These are phyloP conservation scores for Rhypophila decipiens DNA, from an alignment of 495 filamentous ascomycete genomes.

Conservation along the genomic window DNA sequence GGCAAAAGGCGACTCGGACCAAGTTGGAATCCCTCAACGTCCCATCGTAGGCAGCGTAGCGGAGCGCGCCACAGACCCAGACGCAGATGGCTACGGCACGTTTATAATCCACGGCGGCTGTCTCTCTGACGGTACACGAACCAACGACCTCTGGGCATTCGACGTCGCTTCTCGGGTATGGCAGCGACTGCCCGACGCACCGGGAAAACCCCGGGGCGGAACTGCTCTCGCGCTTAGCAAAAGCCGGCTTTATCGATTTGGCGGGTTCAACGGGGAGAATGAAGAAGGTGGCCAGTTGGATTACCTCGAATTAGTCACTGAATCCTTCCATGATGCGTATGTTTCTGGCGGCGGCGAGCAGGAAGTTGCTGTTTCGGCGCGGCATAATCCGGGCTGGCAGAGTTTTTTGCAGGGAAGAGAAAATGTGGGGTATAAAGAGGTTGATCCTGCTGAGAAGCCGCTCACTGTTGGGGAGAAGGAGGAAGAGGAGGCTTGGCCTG, in stretches of 20 bases:
- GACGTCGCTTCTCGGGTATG: constrained; percentile 52
- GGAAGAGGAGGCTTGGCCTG: constrained; percentile 33
- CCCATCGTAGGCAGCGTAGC: constrained; percentile 43
- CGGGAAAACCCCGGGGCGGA: constrained; percentile 55
- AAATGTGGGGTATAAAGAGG: constrained; percentile 23
- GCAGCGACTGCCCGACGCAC: constrained; percentile 55
- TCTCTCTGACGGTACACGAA: constrained; percentile 39
- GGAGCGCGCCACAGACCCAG: constrained; percentile 37
- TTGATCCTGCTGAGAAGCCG: constrained; percentile 16
- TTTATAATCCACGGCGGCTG: constrained; percentile 71
- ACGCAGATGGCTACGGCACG: constrained; percentile 45
- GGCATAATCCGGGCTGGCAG: constrained; percentile 32
- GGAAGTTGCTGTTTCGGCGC: constrained; percentile 24
- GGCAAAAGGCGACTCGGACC: constrained; percentile 34
- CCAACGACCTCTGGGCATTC: constrained; percentile 68
- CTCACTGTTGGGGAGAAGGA: constrained; percentile 2
- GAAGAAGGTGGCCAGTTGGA: constrained; percentile 65
- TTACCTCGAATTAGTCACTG: constrained; percentile 43
- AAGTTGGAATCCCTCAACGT: constrained; percentile 38
- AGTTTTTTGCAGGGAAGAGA: constrained; percentile 20
- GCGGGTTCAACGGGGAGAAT: constrained; percentile 60
- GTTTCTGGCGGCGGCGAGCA: constrained; percentile 30
- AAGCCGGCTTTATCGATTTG: constrained; percentile 61
- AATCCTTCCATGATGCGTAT: constrained; percentile 43
- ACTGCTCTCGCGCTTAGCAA: constrained; percentile 52